Conservation (phyloP, 805 yeast genomes). For the Saccharomyces mikatae region DNA sequence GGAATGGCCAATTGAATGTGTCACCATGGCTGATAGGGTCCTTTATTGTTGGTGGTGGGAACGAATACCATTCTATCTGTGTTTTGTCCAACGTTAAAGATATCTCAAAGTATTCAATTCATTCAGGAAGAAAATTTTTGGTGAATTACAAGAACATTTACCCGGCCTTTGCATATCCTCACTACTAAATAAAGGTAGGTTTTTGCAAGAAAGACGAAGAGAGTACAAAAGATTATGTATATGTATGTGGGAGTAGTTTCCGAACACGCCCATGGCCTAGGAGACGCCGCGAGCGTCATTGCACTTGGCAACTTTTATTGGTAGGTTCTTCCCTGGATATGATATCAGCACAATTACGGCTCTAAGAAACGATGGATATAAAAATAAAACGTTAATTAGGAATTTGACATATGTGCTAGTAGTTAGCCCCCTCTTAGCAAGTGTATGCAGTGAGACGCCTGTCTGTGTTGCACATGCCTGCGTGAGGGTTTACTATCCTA, state of each 20-base stretch:
- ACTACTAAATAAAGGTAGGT: neutral
- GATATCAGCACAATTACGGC: slow-evolving; percentile 39
- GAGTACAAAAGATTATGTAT: too few species aligned
- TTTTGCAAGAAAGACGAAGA: neutral
- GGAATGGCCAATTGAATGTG: neutral
- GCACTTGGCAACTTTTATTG: neutral
- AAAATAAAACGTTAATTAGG: slow-evolving; percentile 27
- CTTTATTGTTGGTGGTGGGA: neutral
- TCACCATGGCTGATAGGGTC: neutral
- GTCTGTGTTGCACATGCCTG: neutral
- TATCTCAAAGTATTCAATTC: neutral
- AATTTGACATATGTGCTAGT: slow-evolving; percentile 39
- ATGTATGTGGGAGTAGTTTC: neutral
- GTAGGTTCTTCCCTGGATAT: slow-evolving; percentile 6
- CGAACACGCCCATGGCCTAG: neutral
- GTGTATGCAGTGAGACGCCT: neutral
- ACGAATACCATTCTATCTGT: neutral
- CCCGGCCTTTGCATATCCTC: neutral
- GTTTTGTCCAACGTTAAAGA: neutral
- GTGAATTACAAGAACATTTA: neutral
- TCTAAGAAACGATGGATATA: slow-evolving; percentile 30
- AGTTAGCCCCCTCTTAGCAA: neutral
- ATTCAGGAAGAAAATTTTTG: neutral
- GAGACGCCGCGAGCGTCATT: neutral
- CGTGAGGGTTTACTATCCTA: neutral